phyloP scores from a whole-genome alignment of 2,329 filamentous ascomycete genomes.

The Calonectria naviculata region DNA sequence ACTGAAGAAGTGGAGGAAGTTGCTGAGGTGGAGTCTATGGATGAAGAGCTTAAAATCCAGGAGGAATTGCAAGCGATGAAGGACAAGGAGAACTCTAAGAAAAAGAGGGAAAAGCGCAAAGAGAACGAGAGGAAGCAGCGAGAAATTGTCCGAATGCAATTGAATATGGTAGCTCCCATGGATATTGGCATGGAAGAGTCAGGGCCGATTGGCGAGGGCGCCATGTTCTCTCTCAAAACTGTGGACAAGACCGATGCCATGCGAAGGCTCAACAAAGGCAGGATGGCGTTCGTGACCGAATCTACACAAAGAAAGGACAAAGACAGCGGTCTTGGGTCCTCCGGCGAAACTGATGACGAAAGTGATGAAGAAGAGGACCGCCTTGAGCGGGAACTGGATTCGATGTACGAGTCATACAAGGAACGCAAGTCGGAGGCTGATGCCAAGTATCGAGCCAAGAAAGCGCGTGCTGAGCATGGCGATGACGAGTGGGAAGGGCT shows the following conservation, averaged over 20 bases:
- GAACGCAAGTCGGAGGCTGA: slow-evolving; percentile 83
- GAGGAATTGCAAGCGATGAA: slow-evolving; percentile 86
- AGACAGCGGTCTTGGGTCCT: slow-evolving; percentile 68
- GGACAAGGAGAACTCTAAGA: slow-evolving; percentile 80
- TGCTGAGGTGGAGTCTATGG: slow-evolving; percentile 87
- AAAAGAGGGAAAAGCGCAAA: slow-evolving; percentile 84
- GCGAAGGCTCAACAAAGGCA: slow-evolving; percentile 72
- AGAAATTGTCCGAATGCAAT: slow-evolving; percentile 95
- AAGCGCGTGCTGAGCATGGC: slow-evolving; percentile 81
- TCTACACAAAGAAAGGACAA: slow-evolving; percentile 65
- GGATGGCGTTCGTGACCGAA: slow-evolving; percentile 77
- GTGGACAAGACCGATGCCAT: slow-evolving; percentile 81
- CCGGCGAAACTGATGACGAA: slow-evolving; percentile 68
- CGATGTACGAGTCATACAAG: slow-evolving; percentile 87
- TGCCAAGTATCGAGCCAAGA: slow-evolving; percentile 91
- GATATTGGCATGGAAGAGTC: slow-evolving; percentile 94
- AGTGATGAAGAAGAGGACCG: slow-evolving; percentile 84
- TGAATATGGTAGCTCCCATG: slow-evolving; percentile 96
- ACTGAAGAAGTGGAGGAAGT: slow-evolving; percentile 71
- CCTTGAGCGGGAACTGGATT: slow-evolving; percentile 87
- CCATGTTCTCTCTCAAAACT: slow-evolving; percentile 87
- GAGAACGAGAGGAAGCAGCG: slow-evolving; percentile 96
- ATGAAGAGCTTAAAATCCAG: slow-evolving; percentile 92
- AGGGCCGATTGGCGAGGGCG: slow-evolving; percentile 80
- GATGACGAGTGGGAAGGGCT: slow-evolving; percentile 95